Conservation (phyloP, 345 rosid genomes). For the Hevea brasiliensis region DNA sequence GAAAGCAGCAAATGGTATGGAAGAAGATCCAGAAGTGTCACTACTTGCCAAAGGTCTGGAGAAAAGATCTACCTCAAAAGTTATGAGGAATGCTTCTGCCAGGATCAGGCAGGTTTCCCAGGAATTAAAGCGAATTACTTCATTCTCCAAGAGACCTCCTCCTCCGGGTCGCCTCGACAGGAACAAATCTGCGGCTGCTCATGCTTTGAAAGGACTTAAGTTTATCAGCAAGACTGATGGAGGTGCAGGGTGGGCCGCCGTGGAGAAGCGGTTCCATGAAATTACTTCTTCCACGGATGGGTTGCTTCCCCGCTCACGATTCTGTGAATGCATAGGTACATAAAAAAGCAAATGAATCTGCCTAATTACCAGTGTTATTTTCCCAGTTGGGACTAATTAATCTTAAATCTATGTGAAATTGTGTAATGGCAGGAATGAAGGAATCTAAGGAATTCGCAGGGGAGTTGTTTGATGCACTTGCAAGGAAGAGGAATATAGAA, state of each 20-base stretch:
- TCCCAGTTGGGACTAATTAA: background rate
- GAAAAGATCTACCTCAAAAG: constrained; percentile 39
- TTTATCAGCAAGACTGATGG: constrained; percentile 70
- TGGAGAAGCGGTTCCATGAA: constrained; percentile 61
- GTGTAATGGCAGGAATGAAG: constrained; percentile 56
- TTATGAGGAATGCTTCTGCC: constrained; percentile 51
- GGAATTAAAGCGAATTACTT: constrained; percentile 56
- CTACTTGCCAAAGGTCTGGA: constrained; percentile 51
- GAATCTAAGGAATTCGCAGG: constrained; percentile 71
- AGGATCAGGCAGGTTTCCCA: constrained; percentile 58
- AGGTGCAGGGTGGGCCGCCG: constrained; percentile 66
- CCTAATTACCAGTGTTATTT: background rate
- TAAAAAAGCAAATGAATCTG: background rate
- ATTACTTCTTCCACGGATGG: constrained; percentile 54
- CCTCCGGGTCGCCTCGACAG: constrained; percentile 50
- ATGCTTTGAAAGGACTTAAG: constrained; percentile 72
- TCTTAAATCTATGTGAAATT: background rate
- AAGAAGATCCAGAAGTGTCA: constrained; percentile 43
- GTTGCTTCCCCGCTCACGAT: constrained; percentile 42
- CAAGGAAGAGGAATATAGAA: constrained; percentile 48
- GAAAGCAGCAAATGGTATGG: constrained; percentile 36
- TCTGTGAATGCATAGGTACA: constrained; percentile 71
- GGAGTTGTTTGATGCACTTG: constrained; percentile 66
- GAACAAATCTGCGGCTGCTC: constrained; percentile 60
- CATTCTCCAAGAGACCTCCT: constrained; percentile 44